Evolutionary conservation across 2,329 filamentous ascomycete genomes (phyloP), one percentile per base, ranked within the genome.

Genomic region (Clonostachys solani): DNA sequence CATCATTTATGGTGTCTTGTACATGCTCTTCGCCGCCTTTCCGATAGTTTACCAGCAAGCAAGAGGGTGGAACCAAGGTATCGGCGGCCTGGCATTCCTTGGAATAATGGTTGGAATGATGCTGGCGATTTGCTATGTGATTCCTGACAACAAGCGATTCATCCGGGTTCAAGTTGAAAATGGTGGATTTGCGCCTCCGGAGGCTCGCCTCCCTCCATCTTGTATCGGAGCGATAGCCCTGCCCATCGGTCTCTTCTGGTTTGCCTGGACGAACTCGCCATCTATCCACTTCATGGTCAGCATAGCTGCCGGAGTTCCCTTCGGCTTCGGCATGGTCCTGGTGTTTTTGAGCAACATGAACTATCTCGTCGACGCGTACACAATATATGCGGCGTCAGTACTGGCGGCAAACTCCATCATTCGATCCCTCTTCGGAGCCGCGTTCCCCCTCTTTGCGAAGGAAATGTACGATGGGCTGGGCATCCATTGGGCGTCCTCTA

Each of bases 371-470:
- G 83, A 85, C 57, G 62, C 77, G 4, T 79, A 87, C 62, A 81
- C 81, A 41, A 83, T 89, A 56, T 89, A 82, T 54, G 85, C 87
- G 1, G 85, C 85, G 1, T 85, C 80, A 0, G 83, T 82, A 0
- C 68, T 89, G 10, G 85, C 86, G 4, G 84, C 83, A 34, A 86
- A 81, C 61, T 71, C 78, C 3, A 78, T 88, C 17, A 64, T 89
- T n/a, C 78, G 85, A 42, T 85, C 81, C 0, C 61, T 84, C 13
- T 85, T 87, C 49, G 84, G 83, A 49, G 78, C 81, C 2, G 80
- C 76, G 0, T 87, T 88, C 64, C 84, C 84, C 0, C 70, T 87
- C 0, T 87, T 87, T 62, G 84, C 83, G 1, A 71, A 69, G 1
- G 44, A 60, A 19, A 74, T 77, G 69, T 77, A 75, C 58, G 34